Percentiles rank a stretch among this genome's conserved stretches.
These are phyloP conservation scores for Apostasia ramifera DNA, from an alignment of 106 monocot species.

Conservation along the genomic window DNA sequence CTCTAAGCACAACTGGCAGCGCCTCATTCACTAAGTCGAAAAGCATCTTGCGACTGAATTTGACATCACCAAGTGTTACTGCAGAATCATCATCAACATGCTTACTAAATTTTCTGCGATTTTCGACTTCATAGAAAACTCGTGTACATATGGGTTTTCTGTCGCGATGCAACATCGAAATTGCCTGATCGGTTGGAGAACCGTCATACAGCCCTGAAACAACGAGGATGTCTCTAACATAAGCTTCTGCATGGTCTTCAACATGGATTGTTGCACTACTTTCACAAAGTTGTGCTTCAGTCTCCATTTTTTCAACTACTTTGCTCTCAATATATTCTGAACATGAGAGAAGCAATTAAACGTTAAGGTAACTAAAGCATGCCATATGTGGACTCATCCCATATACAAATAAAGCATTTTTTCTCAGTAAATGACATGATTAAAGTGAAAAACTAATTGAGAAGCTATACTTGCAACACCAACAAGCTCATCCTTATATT, in stretches of 20 bases:
- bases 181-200: slow-evolving; percentile 12
- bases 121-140: slow-evolving; percentile 61
- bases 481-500: no score
- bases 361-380: no score
- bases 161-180: slow-evolving; percentile 25
- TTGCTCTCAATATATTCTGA: slow-evolving; percentile 11
- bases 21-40: slow-evolving; percentile 67
- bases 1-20: slow-evolving; percentile 24
- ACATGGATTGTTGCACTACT: slow-evolving; percentile 12
- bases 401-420: no score
- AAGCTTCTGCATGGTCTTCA: slow-evolving; percentile 32
- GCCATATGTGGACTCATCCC: no score
- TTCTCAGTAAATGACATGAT: no score
- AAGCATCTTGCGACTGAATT: slow-evolving; percentile 31
- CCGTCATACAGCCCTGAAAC: slow-evolving; percentile 27
- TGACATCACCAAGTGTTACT: slow-evolving; percentile 1
- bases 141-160: slow-evolving; percentile 34
- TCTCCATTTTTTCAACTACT: slow-evolving; percentile 9
- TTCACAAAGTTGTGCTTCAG: slow-evolving; percentile 6
- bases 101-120: slow-evolving; percentile 10
- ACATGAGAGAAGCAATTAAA: no score
- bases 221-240: slow-evolving; percentile 46
- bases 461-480: no score
- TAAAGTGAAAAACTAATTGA: no score
- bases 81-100: neutral